Conservation (phyloP, 345 rosid species). For the Passiflora organensis region DNA sequence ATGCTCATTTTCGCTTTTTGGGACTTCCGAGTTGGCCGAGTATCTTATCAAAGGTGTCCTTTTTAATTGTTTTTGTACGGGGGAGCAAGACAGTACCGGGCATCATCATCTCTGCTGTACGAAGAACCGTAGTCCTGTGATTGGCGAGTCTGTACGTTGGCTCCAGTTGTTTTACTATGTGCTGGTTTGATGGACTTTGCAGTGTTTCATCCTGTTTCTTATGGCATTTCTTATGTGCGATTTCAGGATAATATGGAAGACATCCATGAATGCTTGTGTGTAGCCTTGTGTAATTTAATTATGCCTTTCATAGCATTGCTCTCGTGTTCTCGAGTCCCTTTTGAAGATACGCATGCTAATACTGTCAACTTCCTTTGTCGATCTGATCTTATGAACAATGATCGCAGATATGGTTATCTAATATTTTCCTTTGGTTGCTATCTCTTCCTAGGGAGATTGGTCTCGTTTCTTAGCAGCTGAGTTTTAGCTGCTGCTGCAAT, state of each 20-base stretch:
- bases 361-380: too few relatives aligned
- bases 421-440: background rate
- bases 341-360: too few relatives aligned
- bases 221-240: conserved; percentile 31
- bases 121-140: too few relatives aligned
- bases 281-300: conserved; percentile 26
- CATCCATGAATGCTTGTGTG: too few relatives aligned
- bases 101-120: conserved; percentile 27
- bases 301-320: conserved; percentile 11
- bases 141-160: conserved; percentile 34
- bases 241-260: conserved; percentile 18
- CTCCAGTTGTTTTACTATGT: conserved; percentile 33
- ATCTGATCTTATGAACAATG: background rate
- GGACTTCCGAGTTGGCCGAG: conserved; percentile 26
- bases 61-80: conserved; percentile 30
- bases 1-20: conserved; percentile 21
- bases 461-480: too few relatives aligned
- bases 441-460: background rate
- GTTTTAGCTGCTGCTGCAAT: too few relatives aligned
- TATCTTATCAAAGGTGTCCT: conserved; percentile 33
- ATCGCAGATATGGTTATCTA: background rate
- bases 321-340: background rate
- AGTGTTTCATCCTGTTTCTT: conserved; percentile 27
- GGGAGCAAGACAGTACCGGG: conserved; percentile 23
- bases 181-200: conserved; percentile 39